Percentiles rank a stretch among this genome's conserved stretches.
Evolutionary conservation across 2,329 filamentous ascomycete species (phyloP).

Genomic region (Diaporthe sp.): DNA sequence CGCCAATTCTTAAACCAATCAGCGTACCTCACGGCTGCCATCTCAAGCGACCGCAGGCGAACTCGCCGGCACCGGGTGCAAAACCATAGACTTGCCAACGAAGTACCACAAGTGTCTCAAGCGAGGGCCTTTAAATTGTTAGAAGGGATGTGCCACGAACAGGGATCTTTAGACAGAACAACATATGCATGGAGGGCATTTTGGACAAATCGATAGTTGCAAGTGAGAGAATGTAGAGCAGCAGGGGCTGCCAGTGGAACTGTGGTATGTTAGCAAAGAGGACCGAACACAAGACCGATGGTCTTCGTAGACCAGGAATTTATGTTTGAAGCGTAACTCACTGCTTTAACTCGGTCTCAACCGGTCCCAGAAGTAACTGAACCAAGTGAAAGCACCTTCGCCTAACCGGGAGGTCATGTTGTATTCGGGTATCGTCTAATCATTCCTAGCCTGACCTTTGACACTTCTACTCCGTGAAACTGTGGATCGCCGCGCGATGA

Average conservation of each 20-base stretch:
- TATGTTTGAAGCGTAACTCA: background rate
- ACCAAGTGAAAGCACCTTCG: constrained; percentile 27
- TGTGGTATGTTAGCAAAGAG: background rate
- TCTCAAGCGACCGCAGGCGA: background rate
- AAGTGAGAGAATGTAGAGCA: background rate
- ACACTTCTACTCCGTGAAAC: constrained; percentile 39
- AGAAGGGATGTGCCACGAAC: too few relatives aligned
- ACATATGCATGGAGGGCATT: background rate
- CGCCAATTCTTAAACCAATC: too few relatives aligned
- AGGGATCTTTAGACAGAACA: background rate
- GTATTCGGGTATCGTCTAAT: constrained; percentile 43
- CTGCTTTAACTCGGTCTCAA: background rate
- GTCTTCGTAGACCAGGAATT: background rate
- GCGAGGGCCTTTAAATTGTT: background rate
- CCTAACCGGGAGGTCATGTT: constrained; percentile 40
- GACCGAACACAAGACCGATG: background rate
- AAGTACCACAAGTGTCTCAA: background rate
- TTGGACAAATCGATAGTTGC: background rate
- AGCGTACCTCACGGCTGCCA: background rate
- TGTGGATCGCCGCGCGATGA: constrained; percentile 11
- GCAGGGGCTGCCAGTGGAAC: background rate
- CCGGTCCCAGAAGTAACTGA: background rate
- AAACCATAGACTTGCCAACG: background rate
- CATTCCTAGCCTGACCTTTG: constrained; percentile 38
- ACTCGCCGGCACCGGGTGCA: background rate